Base-by-base conservation (phyloP, 768 basidiomycete genomes). In the Xerocomellus intermedius region DNA sequence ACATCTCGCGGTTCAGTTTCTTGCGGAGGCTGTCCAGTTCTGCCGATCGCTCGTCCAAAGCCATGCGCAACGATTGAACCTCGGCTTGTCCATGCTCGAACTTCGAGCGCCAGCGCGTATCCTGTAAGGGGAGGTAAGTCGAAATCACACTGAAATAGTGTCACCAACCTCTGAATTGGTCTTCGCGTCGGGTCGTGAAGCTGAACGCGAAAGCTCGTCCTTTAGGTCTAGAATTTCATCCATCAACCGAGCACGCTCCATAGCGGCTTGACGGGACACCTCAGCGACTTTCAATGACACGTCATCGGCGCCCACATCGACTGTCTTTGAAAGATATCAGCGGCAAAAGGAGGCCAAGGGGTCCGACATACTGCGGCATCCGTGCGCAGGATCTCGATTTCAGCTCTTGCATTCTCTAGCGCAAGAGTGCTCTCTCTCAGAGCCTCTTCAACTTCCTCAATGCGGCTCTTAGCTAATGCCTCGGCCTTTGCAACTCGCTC, bases 361-460 rank as follows among this genome's bases (percentile, higher is more conserved):
- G 8, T 42, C 19, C 8, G 22, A 73, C 90, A 77, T 70, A 94
- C 92, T 35, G 82, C 77, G 42, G 89, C 75, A 56, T 97, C 96
- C 33, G 81, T 73, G 50, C 95, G 75, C 42, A 85, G 63, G 73
- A 71, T 68, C 74, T 99, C 96, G 13, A 98, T 88, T 70, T 99
- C 96, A 14, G 90, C 91, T 52, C 90, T 77, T 6, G 94, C 90
- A 62, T 87, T 88, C 70, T 98, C 95, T 10, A 98, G 79, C 0
- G 95, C 91, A 42, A 84, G 78, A 3, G 86, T 87, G 61, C 89
- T 92, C 74, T 98, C 94, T 58, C 87, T 77, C 38, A 98, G 74
- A 3, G 96, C 96, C 62, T 89, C 90, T 68, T 96, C 94, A 21
- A 94, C 80, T 68, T 99, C 96, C 54, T 86, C 87, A 0, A 92